phyloP scores from a whole-genome alignment of 106 monocot genomes.

The Allium fistulosum region DNA sequence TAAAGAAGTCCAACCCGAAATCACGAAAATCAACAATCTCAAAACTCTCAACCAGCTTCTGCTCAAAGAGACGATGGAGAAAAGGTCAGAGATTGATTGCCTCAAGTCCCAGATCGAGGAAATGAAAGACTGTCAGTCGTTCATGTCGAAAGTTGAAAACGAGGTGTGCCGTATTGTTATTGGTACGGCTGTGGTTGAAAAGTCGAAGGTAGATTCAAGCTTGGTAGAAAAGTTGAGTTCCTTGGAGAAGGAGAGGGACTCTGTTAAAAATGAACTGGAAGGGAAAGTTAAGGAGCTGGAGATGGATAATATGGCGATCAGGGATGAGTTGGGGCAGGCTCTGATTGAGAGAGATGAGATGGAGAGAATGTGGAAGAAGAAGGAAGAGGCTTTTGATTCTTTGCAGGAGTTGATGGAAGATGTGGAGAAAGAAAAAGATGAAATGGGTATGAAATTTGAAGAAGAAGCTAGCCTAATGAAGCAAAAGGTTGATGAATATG shows the following conservation, averaged over 20 bases:
- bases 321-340: background rate
- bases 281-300: conserved; percentile 2
- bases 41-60: conserved; percentile 33
- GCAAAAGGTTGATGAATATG: background rate
- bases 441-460: background rate
- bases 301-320: background rate
- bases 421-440: background rate
- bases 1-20: background rate
- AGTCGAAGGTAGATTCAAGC: no score
- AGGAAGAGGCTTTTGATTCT: background rate
- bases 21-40: conserved; percentile 11
- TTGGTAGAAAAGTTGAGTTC: conserved; percentile 1
- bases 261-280: background rate
- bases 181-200: conserved; percentile 8
- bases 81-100: conserved; percentile 15
- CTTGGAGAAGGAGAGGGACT: conserved; percentile 1
- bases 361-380: conserved; percentile 6
- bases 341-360: conserved; percentile 5
- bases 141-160: conserved; percentile 17
- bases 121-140: background rate
- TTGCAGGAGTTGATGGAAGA: conserved; percentile 10
- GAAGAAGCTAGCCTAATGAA: background rate
- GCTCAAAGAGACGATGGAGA: conserved; percentile 23
- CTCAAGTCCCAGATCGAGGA: conserved; percentile 19
- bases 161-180: conserved; percentile 20